These are phyloP conservation scores for Fusarium chaquense DNA, from an alignment of 2,329 filamentous ascomycete genomes.

Conservation along the genomic window DNA sequence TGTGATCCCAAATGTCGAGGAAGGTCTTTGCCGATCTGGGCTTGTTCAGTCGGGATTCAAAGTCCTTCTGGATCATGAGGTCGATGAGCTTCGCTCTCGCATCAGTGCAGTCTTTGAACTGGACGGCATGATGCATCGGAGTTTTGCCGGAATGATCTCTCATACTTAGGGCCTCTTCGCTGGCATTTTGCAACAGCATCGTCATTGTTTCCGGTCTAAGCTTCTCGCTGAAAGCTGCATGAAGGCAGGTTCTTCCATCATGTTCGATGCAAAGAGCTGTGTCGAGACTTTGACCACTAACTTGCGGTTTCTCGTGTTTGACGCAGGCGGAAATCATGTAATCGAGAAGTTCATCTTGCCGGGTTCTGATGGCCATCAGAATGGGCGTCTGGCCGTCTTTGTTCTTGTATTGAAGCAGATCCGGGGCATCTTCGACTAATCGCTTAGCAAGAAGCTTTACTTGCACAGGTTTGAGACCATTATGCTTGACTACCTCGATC, in stretches of 20 bases:
- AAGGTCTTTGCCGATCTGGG: conserved; percentile 1
- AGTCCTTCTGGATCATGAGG: background rate
- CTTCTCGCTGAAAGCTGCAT: background rate
- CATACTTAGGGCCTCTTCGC: background rate
- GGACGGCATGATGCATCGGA: conserved; percentile 4
- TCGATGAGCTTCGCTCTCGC: background rate
- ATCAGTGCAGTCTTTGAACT: background rate
- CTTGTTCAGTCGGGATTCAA: background rate
- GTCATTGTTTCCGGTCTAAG: background rate
- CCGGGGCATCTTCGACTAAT: background rate
- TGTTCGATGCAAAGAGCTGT: background rate
- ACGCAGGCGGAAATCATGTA: background rate
- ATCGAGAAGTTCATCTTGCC: background rate
- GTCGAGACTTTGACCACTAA: background rate
- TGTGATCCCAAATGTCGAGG: background rate
- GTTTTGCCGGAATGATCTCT: background rate
- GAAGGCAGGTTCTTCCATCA: background rate
- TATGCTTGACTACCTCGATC: background rate
- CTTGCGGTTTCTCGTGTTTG: background rate
- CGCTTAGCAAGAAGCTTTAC: background rate
- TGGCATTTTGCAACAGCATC: background rate
- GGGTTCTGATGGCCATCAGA: background rate
- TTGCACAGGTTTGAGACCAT: background rate
- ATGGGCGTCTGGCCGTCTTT: background rate
- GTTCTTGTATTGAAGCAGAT: background rate